phyloP scores from a whole-genome alignment of 176 grass and related monocot species.

The Coix lacrymajobi region DNA sequence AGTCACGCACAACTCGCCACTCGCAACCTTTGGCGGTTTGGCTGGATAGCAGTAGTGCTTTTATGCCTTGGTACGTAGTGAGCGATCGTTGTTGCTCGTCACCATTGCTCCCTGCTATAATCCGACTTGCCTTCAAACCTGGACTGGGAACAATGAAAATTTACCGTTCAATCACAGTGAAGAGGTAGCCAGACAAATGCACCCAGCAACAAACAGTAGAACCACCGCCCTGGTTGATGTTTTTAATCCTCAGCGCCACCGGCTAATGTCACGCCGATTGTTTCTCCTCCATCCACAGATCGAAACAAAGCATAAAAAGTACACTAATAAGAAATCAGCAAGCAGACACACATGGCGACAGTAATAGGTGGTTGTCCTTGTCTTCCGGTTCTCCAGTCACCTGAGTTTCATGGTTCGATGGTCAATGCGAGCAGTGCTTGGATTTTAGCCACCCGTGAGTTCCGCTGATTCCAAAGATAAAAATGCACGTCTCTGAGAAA shows the following conservation, averaged over 20 bases:
- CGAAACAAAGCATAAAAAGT: neutral
- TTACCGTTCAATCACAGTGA: neutral
- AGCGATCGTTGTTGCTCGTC: neutral
- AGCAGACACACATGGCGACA: neutral
- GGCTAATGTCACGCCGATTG: neutral
- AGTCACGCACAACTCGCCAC: no score
- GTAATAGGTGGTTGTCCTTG: neutral
- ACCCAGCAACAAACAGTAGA: neutral
- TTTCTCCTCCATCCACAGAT: neutral
- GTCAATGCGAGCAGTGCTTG: neutral
- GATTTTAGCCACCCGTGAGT: slow-evolving; percentile 28
- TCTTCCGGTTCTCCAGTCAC: neutral
- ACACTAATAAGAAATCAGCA: neutral
- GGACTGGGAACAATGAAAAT: neutral
- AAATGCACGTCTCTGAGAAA: neutral
- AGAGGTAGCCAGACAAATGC: neutral
- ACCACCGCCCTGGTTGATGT: neutral
- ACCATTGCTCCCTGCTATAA: neutral
- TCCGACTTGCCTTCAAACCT: no score
- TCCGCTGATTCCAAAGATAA: slow-evolving; percentile 17
- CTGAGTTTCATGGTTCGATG: neutral
- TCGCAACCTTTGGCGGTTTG: no score
- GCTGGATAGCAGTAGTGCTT: neutral
- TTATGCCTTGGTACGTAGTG: neutral
- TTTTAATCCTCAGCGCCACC: neutral